Evolutionary conservation across 805 yeast genomes (phyloP).

Genomic region (Kluyveromyces lactis): DNA sequence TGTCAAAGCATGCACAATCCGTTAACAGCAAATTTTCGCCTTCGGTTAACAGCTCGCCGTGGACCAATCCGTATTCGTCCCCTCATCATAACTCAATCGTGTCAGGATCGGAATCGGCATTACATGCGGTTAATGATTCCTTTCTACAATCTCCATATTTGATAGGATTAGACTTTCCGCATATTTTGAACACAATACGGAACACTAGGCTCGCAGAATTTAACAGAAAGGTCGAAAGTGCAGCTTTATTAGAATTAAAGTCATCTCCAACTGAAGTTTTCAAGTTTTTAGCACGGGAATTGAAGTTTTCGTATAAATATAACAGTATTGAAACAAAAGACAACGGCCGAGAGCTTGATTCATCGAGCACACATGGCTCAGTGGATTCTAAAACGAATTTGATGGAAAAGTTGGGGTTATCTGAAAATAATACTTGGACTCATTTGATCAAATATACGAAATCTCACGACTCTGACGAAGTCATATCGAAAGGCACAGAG

Average conservation of each 20-base stretch:
- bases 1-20: conserved; percentile 10
- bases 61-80: conserved; percentile 4
- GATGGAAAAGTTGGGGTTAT: conserved; percentile 24
- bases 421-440: conserved; percentile 28
- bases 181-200: conserved; percentile 23
- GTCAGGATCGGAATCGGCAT: conserved; percentile 5
- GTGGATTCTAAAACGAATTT: conserved; percentile 16
- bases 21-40: conserved; percentile 15
- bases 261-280: conserved; percentile 27
- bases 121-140: conserved; percentile 6
- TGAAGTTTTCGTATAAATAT: conserved; percentile 23
- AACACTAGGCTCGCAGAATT: conserved; percentile 13
- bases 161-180: conserved; percentile 24
- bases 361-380: conserved; percentile 9
- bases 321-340: conserved; percentile 9
- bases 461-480: conserved; percentile 4
- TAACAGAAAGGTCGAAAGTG: conserved; percentile 5
- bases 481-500: neutral
- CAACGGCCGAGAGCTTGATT: conserved; percentile 8
- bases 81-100: conserved; percentile 9
- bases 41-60: conserved; percentile 7
- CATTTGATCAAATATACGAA: conserved; percentile 14
- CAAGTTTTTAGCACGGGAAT: conserved; percentile 26
- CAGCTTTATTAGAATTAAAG: conserved; percentile 14
- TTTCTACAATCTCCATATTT: conserved; percentile 17